Evolutionary conservation across 345 rosid genomes (phyloP).

Genomic region (Citrus maxima): DNA sequence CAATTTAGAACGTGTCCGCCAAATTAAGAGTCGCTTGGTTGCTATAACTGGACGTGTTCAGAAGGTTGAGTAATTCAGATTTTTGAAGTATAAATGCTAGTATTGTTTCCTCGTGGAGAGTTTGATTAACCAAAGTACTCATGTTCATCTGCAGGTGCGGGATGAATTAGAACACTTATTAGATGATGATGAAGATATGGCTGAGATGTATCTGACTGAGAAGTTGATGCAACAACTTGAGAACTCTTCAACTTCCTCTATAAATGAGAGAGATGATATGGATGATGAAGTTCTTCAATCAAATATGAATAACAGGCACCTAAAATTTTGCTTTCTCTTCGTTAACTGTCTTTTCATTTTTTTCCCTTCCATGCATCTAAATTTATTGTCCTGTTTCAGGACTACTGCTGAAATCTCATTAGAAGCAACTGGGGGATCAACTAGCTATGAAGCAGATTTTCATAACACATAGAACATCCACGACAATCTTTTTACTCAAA

Average conservation of each 20-base stretch:
- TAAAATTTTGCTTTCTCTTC: background rate
- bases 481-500: conserved; percentile 46
- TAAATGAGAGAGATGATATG: conserved; percentile 48
- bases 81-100: background rate
- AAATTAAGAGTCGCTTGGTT: conserved; percentile 66
- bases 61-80: conserved; percentile 38
- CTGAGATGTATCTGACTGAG: conserved; percentile 94
- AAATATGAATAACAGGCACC: conserved; percentile 60
- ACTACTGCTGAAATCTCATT: conserved; percentile 41
- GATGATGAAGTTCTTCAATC: conserved; percentile 47
- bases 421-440: conserved; percentile 31
- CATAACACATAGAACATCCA: conserved; percentile 34
- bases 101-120: background rate
- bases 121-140: background rate
- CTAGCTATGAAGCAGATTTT: conserved; percentile 36
- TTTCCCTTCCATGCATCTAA: conserved; percentile 1
- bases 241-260: conserved; percentile 54
- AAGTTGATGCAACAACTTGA: conserved; percentile 67
- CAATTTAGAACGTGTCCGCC: conserved; percentile 66
- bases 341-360: background rate
- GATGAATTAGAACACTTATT: conserved; percentile 89
- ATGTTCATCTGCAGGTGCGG: conserved; percentile 54
- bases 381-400: conserved; percentile 31
- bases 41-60: conserved; percentile 73
- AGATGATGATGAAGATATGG: conserved; percentile 98